Percentiles rank a stretch among this genome's conserved stretches.
Conservation (phyloP, 2,329 filamentous ascomycete genomes). For the Verticillium zaregamsianum region DNA sequence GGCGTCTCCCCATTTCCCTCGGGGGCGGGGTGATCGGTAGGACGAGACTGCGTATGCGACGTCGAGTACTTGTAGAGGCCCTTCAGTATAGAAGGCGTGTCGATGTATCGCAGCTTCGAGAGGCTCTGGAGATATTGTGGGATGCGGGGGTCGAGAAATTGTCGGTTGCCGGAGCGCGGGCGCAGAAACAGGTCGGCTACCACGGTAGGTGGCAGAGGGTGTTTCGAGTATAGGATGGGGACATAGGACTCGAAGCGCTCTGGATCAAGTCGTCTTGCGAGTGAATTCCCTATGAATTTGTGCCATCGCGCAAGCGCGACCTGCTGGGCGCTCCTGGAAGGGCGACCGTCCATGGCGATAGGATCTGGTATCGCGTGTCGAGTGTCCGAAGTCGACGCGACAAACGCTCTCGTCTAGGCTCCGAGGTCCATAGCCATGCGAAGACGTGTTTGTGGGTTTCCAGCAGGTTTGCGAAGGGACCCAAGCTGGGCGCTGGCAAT, state of each 20-base stretch:
- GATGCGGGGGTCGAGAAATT: conserved; percentile 55
- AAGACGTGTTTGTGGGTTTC: background rate
- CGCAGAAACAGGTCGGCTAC: conserved; percentile 57
- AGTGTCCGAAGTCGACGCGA: background rate
- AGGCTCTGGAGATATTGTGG: conserved; percentile 56
- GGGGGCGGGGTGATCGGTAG: conserved; percentile 3
- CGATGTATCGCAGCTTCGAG: conserved; percentile 44
- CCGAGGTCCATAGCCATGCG: background rate
- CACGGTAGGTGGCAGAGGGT: conserved; percentile 45
- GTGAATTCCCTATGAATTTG: conserved; percentile 46
- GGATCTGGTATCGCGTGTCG: background rate
- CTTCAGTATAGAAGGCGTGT: conserved; percentile 50
- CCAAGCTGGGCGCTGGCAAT: background rate
- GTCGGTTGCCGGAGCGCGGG: conserved; percentile 42
- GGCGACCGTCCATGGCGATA: conserved; percentile 10
- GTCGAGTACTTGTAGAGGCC: conserved; percentile 56
- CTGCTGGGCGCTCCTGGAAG: conserved; percentile 13
- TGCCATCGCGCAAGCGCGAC: conserved; percentile 38
- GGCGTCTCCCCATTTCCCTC: conserved; percentile 15
- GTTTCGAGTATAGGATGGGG: conserved; percentile 42
- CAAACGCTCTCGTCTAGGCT: background rate
- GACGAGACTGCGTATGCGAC: conserved; percentile 33
- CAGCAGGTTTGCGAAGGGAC: background rate
- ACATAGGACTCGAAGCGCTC: conserved; percentile 50
- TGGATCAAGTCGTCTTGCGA: conserved; percentile 46